Evolutionary conservation across 202 grass and related monocot species (phyloP).

Genomic region (Zizania palustris): DNA sequence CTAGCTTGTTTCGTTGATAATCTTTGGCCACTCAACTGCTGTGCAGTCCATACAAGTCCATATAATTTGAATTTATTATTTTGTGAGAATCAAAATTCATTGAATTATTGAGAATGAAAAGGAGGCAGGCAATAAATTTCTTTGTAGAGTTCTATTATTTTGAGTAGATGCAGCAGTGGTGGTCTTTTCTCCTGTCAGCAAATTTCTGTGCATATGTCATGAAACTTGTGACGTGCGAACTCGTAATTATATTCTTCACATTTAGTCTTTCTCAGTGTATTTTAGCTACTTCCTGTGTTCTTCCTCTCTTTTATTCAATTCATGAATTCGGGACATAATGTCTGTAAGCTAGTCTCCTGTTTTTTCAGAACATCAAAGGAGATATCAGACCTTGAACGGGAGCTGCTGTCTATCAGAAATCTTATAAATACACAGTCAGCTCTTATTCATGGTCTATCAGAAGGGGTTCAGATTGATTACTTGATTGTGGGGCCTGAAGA

Average conservation of each 20-base stretch:
- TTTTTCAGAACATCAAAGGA: constrained; percentile 91
- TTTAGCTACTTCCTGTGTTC: neutral
- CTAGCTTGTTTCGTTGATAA: constrained; percentile 1
- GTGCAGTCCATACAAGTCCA: neutral
- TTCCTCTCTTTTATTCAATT: constrained; percentile 12
- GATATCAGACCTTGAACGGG: constrained; percentile 91
- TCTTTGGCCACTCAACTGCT: constrained; percentile 10
- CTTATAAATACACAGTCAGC: constrained; percentile 71
- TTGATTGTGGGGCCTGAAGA: constrained; percentile 48
- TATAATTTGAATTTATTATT: constrained; percentile 6
- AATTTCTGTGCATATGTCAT: neutral
- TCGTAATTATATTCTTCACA: neutral
- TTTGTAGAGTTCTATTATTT: constrained; percentile 25
- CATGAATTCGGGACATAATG: constrained; percentile 18
- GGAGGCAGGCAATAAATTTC: neutral
- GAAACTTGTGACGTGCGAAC: constrained; percentile 6
- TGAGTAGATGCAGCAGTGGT: neutral
- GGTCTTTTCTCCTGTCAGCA: neutral
- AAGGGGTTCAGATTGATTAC: constrained; percentile 80
- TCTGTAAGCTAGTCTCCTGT: constrained; percentile 36
- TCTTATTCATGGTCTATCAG: constrained; percentile 78
- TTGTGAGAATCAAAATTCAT: neutral
- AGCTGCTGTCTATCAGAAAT: constrained; percentile 82
- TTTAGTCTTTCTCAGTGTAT: neutral
- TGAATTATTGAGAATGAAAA: neutral